A percentile compares a stretch with the other conserved stretches of the same genome.
phyloP scores from a whole-genome alignment of 78 protist genomes.

The Guillardia theta region DNA sequence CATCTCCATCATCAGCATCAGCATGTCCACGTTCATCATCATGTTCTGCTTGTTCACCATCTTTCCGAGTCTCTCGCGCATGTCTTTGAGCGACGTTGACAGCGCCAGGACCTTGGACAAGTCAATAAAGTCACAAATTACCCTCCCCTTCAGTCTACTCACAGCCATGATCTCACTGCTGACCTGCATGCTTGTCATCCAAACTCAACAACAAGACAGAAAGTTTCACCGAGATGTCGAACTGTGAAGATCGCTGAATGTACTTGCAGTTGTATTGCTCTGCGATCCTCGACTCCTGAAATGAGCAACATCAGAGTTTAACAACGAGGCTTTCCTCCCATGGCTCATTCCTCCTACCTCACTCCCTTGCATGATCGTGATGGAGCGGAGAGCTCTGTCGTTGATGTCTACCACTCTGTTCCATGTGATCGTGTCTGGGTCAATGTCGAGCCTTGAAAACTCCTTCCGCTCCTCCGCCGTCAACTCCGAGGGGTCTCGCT shows the following conservation, averaged over 20 bases:
- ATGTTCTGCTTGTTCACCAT: background rate
- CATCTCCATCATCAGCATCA: too few species aligned
- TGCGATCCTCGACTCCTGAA: background rate
- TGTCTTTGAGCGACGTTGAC: slow-evolving; percentile 38
- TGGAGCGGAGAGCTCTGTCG: slow-evolving; percentile 92
- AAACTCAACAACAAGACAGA: too few species aligned
- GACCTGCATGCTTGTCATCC: too few species aligned
- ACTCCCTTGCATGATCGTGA: background rate
- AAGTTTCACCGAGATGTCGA: slow-evolving; percentile 96
- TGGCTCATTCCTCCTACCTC: too few species aligned
- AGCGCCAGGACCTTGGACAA: slow-evolving; percentile 59
- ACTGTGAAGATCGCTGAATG: slow-evolving; percentile 69
- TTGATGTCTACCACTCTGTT: slow-evolving; percentile 86
- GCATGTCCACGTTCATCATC: too few species aligned
- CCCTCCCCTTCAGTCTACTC: too few species aligned
- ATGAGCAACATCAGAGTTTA: too few species aligned
- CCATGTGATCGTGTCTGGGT: slow-evolving; percentile 94
- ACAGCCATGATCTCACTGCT: slow-evolving; percentile 98
- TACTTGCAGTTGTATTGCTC: background rate
- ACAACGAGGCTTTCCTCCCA: too few species aligned
- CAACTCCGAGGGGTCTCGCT: slow-evolving; percentile 71
- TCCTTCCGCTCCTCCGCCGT: slow-evolving; percentile 14
- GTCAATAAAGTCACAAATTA: slow-evolving; percentile 9
- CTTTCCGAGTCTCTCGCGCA: slow-evolving; percentile 49
- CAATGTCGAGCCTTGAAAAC: slow-evolving; percentile 92